phyloP scores from a whole-genome alignment of 2,329 filamentous ascomycete genomes.

The Aspergillus ibericus region DNA sequence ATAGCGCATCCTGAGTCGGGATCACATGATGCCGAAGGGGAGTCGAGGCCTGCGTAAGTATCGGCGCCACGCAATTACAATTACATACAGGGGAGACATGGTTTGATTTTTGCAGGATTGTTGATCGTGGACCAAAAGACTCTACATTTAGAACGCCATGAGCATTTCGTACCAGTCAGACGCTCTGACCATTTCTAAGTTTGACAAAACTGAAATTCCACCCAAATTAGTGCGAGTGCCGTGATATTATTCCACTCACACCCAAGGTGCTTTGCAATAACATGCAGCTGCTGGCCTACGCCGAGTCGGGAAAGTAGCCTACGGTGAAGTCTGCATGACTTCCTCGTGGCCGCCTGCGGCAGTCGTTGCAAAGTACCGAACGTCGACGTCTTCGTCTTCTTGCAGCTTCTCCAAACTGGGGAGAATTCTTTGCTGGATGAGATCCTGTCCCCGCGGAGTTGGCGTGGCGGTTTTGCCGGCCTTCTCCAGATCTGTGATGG shows the following conservation, averaged over 20 bases:
- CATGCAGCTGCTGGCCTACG: constrained; percentile 10
- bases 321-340: constrained; percentile 56
- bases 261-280: constrained; percentile 15
- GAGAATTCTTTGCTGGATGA: constrained; percentile 83
- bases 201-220: constrained; percentile 29
- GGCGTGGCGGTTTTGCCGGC: constrained; percentile 58
- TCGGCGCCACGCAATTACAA: constrained; percentile 4
- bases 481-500: constrained; percentile 82
- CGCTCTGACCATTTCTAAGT: constrained; percentile 40
- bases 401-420: constrained; percentile 93
- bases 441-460: constrained; percentile 70
- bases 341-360: constrained; percentile 63
- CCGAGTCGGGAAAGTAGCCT: constrained; percentile 18
- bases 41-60: too few relatives aligned
- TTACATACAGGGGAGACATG: not conserved
- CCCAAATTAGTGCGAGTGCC: constrained; percentile 21
- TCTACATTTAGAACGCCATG: constrained; percentile 41
- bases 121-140: constrained; percentile 30
- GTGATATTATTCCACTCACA: constrained; percentile 20
- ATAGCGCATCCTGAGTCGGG: not conserved
- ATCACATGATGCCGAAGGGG: constrained; percentile 1
- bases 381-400: constrained; percentile 96
- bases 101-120: constrained; percentile 21
- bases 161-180: constrained; percentile 35
- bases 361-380: constrained; percentile 94